Evolutionary conservation across 768 basidiomycete species (phyloP).

Genomic region (Russula dissimulans): DNA sequence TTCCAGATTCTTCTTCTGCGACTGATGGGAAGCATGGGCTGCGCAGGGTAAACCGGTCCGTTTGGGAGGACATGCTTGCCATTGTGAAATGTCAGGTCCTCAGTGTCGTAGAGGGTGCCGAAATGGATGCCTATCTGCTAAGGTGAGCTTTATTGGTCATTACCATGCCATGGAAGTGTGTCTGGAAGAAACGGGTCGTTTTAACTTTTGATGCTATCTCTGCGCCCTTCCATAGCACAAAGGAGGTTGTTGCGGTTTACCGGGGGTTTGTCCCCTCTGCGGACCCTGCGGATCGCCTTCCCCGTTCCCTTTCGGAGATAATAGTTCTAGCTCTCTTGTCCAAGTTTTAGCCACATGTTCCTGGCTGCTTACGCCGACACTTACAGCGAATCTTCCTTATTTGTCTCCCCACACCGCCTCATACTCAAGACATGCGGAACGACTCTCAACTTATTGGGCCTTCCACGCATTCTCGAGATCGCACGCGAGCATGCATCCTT

Average conservation of each 20-base stretch:
- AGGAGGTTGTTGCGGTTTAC: not conserved
- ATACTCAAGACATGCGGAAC: constrained; percentile 99
- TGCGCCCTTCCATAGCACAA: not conserved
- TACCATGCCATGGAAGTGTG: not conserved
- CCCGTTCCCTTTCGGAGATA: constrained; percentile 8
- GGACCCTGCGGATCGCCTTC: not conserved
- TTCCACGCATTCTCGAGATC: constrained; percentile 91
- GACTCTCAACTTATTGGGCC: constrained; percentile 90
- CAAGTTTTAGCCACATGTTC: not conserved
- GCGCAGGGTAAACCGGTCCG: constrained; percentile 56
- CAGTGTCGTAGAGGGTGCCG: constrained; percentile 78
- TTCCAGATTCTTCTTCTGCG: constrained; percentile 37
- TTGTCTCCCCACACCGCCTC: constrained; percentile 88
- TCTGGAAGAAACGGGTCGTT: not conserved
- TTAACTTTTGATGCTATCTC: not conserved
- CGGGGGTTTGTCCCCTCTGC: not conserved
- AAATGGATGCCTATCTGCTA: constrained; percentile 90
- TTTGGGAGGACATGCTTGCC: constrained; percentile 97
- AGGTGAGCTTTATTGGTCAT: constrained; percentile 46
- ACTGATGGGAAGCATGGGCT: constrained; percentile 54
- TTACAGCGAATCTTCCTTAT: constrained; percentile 92
- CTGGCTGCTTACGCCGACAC: constrained; percentile 15
- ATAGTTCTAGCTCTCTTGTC: not conserved
- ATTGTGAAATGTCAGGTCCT: constrained; percentile 96
- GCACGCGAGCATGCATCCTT: constrained; percentile 62